Base-by-base conservation (phyloP, 2,329 filamentous ascomycete genomes). In the Cercospora sojina region DNA sequence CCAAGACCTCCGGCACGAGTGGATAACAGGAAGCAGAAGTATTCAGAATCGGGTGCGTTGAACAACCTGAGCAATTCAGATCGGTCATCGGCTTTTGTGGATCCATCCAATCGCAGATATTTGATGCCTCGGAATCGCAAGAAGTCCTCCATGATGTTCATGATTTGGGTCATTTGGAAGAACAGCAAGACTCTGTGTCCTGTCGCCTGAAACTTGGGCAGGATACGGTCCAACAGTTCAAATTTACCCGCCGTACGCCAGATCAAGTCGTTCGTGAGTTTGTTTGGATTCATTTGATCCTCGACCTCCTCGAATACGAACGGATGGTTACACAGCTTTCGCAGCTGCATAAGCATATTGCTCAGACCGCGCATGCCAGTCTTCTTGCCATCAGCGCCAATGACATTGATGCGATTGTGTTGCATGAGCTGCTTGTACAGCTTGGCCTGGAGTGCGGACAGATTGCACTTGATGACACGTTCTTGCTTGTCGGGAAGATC, bases 111-210 rank as follows among this genome's bases (percentile, higher is more conserved):
- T 77, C 95, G 93, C 71, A 99, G 85, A 77, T 96, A 99, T 75
- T 91, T 86, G 72, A 97, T 85, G 56, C 90, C 90, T 70, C 92
- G 87, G 75, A 92, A 90, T 3, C 94, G 90, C 69, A 99, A 81
- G 78, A 96, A 99, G 78, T 99, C 95, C 74, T 99, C 95, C 95
- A 99, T 98, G 76, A 99, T 99, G 80, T 99, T 97, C 95, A 99
- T 99, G 77, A 99, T 99, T 69, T 96, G 93, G 3, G 95, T 99
- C 95, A 99, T 99, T 79, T 99, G 95, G 85, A 99, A 99, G 86
- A 99, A 99, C 91, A 99, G 98, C 78, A 99, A 85, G 29, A 98
- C 93, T 80, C 95, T 91, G 87, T 99, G 95, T 16, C 92, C 92
- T 1, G 92, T 93, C 3, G 86, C 89, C 73, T 91, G 87, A 80